A percentile compares a stretch with the other conserved stretches of the same genome.
phyloP scores from a whole-genome alignment of 495 filamentous ascomycete species.

The Penicillium angulare region DNA sequence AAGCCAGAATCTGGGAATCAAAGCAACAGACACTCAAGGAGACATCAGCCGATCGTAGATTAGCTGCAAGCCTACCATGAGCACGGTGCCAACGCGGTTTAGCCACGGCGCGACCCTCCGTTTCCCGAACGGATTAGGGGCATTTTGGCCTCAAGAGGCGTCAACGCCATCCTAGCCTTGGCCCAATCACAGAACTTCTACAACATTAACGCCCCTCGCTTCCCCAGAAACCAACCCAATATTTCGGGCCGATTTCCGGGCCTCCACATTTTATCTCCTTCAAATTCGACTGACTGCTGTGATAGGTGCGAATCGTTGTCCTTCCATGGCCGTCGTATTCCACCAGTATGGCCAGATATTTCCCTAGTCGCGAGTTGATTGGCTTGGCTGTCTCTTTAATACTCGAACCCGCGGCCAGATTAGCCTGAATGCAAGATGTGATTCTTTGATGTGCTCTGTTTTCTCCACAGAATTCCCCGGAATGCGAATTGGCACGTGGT shows the following conservation, averaged over 20 bases:
- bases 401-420: not conserved
- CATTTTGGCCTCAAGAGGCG: constrained; percentile 1
- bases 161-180: not conserved
- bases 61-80: not conserved
- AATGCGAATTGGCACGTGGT: constrained; percentile 6
- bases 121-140: constrained; percentile 5
- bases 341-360: constrained; percentile 3
- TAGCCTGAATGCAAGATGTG: not conserved
- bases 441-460: not conserved
- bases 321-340: constrained; percentile 1
- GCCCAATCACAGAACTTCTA: constrained; percentile 14
- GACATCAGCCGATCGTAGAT: not conserved
- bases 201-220: constrained; percentile 1
- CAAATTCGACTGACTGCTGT: not conserved
- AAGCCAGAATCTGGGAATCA: not conserved
- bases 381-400: not conserved
- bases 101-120: constrained; percentile 6
- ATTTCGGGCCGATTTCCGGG: not conserved
- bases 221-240: constrained; percentile 8
- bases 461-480: constrained; percentile 14
- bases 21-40: too few relatives aligned
- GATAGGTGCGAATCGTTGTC: constrained; percentile 22
- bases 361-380: not conserved
- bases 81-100: not conserved
- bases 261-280: not conserved